These are phyloP conservation scores for Silene latifolia DNA, from an alignment of 148 eudicot species.

Conservation along the genomic window DNA sequence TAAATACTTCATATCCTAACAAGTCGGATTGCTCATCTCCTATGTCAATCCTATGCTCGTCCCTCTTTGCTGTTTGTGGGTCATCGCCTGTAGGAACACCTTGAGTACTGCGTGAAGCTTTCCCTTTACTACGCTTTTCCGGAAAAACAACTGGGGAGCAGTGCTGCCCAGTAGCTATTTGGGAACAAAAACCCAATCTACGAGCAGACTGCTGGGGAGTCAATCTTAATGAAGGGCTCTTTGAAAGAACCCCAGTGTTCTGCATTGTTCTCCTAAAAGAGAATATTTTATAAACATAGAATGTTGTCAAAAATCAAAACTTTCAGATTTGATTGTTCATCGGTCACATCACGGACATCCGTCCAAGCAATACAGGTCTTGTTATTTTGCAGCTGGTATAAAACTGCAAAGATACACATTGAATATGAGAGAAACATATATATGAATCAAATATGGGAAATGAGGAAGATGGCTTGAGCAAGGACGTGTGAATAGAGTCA, in stretches of 20 bases:
- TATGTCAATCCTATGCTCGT: conserved; percentile 86
- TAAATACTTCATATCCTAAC: conserved; percentile 81
- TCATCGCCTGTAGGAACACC: conserved; percentile 45
- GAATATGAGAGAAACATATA: conserved; percentile 3
- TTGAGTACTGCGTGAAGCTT: conserved; percentile 40
- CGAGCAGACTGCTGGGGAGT: conserved; percentile 80
- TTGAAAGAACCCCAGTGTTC: conserved; percentile 65
- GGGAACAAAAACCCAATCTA: conserved; percentile 79
- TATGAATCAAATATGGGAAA: not conserved
- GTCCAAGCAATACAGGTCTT: conserved; percentile 6
- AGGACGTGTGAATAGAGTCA: not conserved
- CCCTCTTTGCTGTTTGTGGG: conserved; percentile 55
- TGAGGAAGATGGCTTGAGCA: not conserved
- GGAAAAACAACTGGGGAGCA: conserved; percentile 94
- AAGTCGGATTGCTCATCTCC: conserved; percentile 91
- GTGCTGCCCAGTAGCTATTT: conserved; percentile 77
- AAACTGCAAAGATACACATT: conserved; percentile 10
- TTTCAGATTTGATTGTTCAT: conserved; percentile 12
- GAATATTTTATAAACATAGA: conserved; percentile 26
- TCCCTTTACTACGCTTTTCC: conserved; percentile 83
- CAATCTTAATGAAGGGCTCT: conserved; percentile 60
- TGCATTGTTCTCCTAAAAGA: conserved; percentile 49
- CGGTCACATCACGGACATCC: conserved; percentile 4
- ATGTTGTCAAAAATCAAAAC: conserved; percentile 17
- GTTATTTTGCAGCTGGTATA: conserved; percentile 7